phyloP scores from a whole-genome alignment of 495 filamentous ascomycete genomes.

The Letharia columbiana region DNA sequence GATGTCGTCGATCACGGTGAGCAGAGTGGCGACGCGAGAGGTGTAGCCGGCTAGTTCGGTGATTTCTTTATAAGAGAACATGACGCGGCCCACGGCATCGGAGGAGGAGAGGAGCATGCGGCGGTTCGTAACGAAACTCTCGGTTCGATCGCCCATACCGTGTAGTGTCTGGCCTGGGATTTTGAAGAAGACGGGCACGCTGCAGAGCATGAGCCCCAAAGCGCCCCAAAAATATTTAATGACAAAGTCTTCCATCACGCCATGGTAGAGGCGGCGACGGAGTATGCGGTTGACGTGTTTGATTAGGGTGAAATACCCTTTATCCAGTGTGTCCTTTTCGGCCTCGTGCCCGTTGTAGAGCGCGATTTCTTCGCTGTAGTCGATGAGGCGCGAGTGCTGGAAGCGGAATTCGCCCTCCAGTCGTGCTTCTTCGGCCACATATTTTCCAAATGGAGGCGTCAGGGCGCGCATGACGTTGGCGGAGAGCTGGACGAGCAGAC shows the following conservation, averaged over 20 bases:
- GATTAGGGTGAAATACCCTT: slow-evolving; percentile 97
- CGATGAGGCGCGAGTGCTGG: slow-evolving; percentile 87
- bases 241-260: slow-evolving; percentile 97
- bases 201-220: slow-evolving; percentile 85
- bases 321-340: slow-evolving; percentile 94
- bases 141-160: slow-evolving; percentile 84
- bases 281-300: slow-evolving; percentile 98
- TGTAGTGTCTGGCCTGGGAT: slow-evolving; percentile 63
- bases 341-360: slow-evolving; percentile 89
- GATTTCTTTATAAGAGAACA: slow-evolving; percentile 98
- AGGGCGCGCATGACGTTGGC: slow-evolving; percentile 87
- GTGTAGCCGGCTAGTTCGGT: slow-evolving; percentile 93
- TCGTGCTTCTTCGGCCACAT: slow-evolving; percentile 90
- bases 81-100: slow-evolving; percentile 90
- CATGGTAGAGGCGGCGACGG: slow-evolving; percentile 81
- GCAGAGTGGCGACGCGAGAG: slow-evolving; percentile 74
- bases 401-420: slow-evolving; percentile 95
- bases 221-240: slow-evolving; percentile 99
- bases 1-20: slow-evolving; percentile 93
- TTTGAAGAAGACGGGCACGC: slow-evolving; percentile 91
- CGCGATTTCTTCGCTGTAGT: slow-evolving; percentile 90
- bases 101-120: slow-evolving; percentile 84
- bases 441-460: slow-evolving; percentile 97
- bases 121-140: slow-evolving; percentile 92
- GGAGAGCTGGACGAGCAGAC: slow-evolving; percentile 82